Evolutionary conservation across 2,329 filamentous ascomycete species (phyloP).

Genomic region (Pseudogymnoascus sp.): DNA sequence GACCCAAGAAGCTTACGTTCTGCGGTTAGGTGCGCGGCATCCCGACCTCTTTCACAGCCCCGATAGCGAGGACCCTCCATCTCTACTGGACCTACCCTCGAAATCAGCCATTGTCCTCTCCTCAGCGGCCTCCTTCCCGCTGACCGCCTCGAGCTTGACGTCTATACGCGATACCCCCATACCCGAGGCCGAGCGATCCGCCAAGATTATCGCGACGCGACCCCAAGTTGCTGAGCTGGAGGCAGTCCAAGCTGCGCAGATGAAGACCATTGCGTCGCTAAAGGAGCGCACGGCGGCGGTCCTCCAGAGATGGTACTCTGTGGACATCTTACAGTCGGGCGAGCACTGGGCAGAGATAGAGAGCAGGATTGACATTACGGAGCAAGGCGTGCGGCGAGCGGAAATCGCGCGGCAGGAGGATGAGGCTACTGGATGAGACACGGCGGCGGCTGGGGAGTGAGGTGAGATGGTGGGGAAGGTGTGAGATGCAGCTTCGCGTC

Average conservation of each 20-base stretch:
- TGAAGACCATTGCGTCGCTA: slow-evolving; percentile 24
- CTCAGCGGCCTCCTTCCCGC: slow-evolving; percentile 28
- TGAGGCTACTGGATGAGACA: slow-evolving; percentile 12
- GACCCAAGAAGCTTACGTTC: slow-evolving; percentile 13
- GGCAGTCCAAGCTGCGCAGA: slow-evolving; percentile 26
- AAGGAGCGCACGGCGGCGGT: slow-evolving; percentile 25
- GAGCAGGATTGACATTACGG: slow-evolving; percentile 24
- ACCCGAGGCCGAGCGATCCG: slow-evolving; percentile 25
- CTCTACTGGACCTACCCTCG: slow-evolving; percentile 22
- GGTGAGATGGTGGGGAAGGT: background rate
- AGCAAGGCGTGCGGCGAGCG: slow-evolving; percentile 23
- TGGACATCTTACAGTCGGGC: slow-evolving; percentile 25
- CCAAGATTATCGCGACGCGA: slow-evolving; percentile 27
- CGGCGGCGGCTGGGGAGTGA: background rate
- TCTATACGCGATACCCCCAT: slow-evolving; percentile 28
- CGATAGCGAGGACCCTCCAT: slow-evolving; percentile 20
- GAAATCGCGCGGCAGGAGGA: slow-evolving; percentile 17
- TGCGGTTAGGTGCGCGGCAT: slow-evolving; percentile 24
- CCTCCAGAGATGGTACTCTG: slow-evolving; percentile 27
- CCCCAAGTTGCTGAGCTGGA: slow-evolving; percentile 27
- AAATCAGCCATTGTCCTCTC: slow-evolving; percentile 27
- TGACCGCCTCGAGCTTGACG: slow-evolving; percentile 28
- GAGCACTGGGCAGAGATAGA: slow-evolving; percentile 30
- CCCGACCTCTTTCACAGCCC: slow-evolving; percentile 29
- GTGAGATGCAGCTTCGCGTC: background rate